A percentile compares a stretch with the other conserved stretches of the same genome.
phyloP scores from a whole-genome alignment of 768 basidiomycete genomes.

The Pleurotus djamor region DNA sequence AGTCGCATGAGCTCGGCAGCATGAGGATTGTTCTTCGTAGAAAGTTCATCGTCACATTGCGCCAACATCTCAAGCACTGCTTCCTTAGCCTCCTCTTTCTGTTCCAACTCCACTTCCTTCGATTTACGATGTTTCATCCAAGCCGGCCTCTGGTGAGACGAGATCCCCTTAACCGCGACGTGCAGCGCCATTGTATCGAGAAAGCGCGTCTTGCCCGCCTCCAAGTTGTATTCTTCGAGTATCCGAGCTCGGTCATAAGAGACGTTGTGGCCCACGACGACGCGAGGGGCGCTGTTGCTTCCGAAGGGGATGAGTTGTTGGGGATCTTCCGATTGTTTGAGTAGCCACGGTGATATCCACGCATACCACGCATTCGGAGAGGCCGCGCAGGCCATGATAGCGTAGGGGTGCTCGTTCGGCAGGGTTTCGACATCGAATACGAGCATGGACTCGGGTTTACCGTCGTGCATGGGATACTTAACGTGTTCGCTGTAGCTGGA shows the following conservation, averaged over 20 bases:
- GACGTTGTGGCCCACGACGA: conserved; percentile 93
- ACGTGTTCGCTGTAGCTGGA: conserved; percentile 75
- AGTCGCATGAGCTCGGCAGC: conserved; percentile 36
- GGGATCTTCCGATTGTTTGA: conserved; percentile 51
- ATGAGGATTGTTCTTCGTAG: conserved; percentile 45
- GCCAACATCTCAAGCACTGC: conserved; percentile 42
- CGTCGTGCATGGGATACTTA: conserved; percentile 60
- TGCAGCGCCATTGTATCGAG: conserved; percentile 96
- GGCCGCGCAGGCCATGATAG: conserved; percentile 88
- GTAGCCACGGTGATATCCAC: conserved; percentile 95
- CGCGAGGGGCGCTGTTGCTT: conserved; percentile 42
- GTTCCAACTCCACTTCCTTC: conserved; percentile 53
- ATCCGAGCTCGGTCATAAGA: conserved; percentile 90
- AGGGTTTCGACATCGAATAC: conserved; percentile 95
- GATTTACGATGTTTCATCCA: conserved; percentile 87
- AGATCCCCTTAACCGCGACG: conserved; percentile 91
- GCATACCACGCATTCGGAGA: conserved; percentile 88
- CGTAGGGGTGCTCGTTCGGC: conserved; percentile 75
- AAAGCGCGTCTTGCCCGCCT: conserved; percentile 71
- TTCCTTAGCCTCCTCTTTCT: conserved; percentile 62
- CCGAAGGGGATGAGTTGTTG: conserved; percentile 80
- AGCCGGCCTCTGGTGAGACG: conserved; percentile 89
- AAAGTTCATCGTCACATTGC: conserved; percentile 43
- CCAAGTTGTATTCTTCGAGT: conserved; percentile 76
- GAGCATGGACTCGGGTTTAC: conserved; percentile 68